A percentile compares a stretch with the other conserved stretches of the same genome.
Evolutionary conservation across 306 rosid species (phyloP).

Genomic region (Hippophae gyantsensis): DNA sequence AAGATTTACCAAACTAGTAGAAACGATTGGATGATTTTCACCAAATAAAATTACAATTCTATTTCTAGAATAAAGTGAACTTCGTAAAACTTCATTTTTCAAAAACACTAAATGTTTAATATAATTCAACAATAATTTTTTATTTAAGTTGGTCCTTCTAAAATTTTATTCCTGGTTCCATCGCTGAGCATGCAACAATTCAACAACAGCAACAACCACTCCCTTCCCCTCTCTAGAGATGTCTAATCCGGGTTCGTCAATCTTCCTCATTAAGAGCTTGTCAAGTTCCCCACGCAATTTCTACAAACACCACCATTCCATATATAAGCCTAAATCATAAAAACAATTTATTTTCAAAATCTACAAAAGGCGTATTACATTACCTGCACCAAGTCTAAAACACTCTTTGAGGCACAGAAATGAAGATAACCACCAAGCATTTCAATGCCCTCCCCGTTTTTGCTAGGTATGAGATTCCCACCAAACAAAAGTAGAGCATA

Average conservation of each 20-base stretch:
- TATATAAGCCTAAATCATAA: too few species aligned
- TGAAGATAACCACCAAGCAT: constrained; percentile 98
- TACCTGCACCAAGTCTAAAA: constrained; percentile 82
- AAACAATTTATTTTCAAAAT: too few species aligned
- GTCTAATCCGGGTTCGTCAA: constrained; percentile 73
- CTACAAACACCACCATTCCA: constrained; percentile 16
- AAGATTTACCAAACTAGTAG: too few species aligned
- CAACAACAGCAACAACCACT: constrained; percentile 78
- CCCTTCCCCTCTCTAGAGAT: constrained; percentile 64
- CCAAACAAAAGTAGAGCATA: constrained; percentile 85
- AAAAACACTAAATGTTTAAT: too few species aligned
- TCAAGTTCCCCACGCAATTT: constrained; percentile 80
- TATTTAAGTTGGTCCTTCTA: too few species aligned
- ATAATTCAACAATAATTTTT: too few species aligned
- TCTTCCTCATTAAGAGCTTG: constrained; percentile 72
- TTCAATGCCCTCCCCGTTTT: constrained; percentile 80
- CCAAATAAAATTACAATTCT: too few species aligned
- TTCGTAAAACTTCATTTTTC: too few species aligned
- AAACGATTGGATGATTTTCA: too few species aligned
- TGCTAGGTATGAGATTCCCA: constrained; percentile 61
- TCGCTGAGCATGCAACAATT: constrained; percentile 60
- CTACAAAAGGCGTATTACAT: neutral
- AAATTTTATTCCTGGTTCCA: too few species aligned
- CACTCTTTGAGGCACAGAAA: constrained; percentile 82
- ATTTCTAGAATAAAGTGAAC: too few species aligned